Evolutionary conservation across 83 land plant genomes (phyloP).

Genomic region (Diphasiastrum complanatum): DNA sequence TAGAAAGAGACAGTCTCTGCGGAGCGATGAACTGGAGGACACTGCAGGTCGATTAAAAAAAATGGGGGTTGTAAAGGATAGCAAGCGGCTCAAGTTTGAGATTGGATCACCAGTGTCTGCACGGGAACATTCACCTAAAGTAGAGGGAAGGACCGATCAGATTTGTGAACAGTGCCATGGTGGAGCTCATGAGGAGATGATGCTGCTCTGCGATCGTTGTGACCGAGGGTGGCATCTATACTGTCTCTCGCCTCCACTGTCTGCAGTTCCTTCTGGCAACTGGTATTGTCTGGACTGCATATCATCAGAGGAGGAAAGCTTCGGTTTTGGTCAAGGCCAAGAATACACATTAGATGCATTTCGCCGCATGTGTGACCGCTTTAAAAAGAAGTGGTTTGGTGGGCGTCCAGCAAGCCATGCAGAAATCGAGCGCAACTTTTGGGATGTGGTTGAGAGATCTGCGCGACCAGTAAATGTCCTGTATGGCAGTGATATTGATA

Average conservation of each 20-base stretch:
- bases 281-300: slow-evolving; percentile 94
- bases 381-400: slow-evolving; percentile 83
- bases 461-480: slow-evolving; percentile 79
- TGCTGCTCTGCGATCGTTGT: slow-evolving; percentile 92
- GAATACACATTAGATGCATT: slow-evolving; percentile 54
- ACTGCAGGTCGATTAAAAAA: slow-evolving; percentile 6
- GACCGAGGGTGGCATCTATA: slow-evolving; percentile 89
- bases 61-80: slow-evolving; percentile 12
- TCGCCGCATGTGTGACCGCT: slow-evolving; percentile 53
- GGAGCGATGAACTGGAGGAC: no score
- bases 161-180: slow-evolving; percentile 92
- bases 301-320: slow-evolving; percentile 70
- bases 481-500: slow-evolving; percentile 96
- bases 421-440: slow-evolving; percentile 73
- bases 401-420: slow-evolving; percentile 22
- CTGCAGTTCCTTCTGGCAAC: slow-evolving; percentile 65
- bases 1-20: not conserved
- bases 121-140: slow-evolving; percentile 1
- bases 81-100: not conserved
- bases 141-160: slow-evolving; percentile 47
- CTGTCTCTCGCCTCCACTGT: slow-evolving; percentile 83
- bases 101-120: not conserved
- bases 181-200: slow-evolving; percentile 84
- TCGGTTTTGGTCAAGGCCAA: slow-evolving; percentile 86
- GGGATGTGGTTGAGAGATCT: slow-evolving; percentile 87